A percentile compares a stretch with the other conserved stretches of the same genome.
These are phyloP conservation scores for Fusarium sp. DNA, from an alignment of 2,329 filamentous ascomycete species.

Conservation along the genomic window DNA sequence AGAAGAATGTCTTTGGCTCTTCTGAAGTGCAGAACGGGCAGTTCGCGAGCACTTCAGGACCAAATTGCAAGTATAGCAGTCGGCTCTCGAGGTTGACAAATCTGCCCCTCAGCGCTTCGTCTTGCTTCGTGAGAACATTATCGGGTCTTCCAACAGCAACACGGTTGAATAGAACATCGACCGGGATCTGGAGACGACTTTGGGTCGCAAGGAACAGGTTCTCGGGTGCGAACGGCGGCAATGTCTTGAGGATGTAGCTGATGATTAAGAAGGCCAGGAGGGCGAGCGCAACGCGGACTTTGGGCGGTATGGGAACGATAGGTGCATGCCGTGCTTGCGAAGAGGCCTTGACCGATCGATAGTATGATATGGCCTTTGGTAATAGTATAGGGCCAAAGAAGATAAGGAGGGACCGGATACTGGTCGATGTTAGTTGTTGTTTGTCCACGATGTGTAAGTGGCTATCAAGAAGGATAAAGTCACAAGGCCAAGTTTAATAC, in stretches of 20 bases:
- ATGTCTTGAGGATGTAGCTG: conserved; percentile 64
- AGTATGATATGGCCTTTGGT: conserved; percentile 71
- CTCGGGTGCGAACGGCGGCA: conserved; percentile 75
- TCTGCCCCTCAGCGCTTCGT: conserved; percentile 72
- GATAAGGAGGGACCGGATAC: conserved; percentile 64
- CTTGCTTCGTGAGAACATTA: conserved; percentile 60
- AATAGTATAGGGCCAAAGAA: conserved; percentile 78
- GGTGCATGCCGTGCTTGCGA: conserved; percentile 55
- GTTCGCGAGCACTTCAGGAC: conserved; percentile 74
- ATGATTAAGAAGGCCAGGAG: conserved; percentile 63
- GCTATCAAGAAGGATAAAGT: neutral
- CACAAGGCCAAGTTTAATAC: neutral
- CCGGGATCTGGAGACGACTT: conserved; percentile 86
- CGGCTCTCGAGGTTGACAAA: conserved; percentile 77
- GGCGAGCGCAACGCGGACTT: conserved; percentile 65
- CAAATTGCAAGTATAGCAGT: conserved; percentile 84
- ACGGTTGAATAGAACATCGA: conserved; percentile 83
- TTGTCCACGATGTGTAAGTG: conserved; percentile 9
- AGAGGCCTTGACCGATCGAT: conserved; percentile 63
- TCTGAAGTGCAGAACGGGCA: conserved; percentile 87
- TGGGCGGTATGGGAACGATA: conserved; percentile 63
- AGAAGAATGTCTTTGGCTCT: conserved; percentile 75
- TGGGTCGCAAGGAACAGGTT: conserved; percentile 83
- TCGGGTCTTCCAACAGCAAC: conserved; percentile 65
- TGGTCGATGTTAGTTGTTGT: conserved; percentile 40